phyloP scores from a whole-genome alignment of 139 green algal genomes.

The Chlamydomonas sp. region DNA sequence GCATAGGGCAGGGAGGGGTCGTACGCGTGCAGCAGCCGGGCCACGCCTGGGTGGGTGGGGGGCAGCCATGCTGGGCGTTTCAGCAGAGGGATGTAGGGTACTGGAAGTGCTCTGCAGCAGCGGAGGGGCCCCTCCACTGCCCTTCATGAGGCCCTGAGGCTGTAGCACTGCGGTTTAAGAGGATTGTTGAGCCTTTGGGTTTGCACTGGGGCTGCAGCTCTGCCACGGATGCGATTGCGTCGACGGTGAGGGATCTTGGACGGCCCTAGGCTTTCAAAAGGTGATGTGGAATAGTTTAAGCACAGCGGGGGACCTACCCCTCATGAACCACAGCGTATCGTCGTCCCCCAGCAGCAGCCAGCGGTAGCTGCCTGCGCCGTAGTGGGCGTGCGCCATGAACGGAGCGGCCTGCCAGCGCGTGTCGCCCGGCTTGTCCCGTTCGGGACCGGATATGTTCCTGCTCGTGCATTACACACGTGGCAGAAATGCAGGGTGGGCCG shows the following conservation, averaged over 20 bases:
- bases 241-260: neutral
- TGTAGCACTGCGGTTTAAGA: too few relatives aligned
- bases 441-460: slow-evolving; percentile 18
- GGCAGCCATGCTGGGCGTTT: too few relatives aligned
- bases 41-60: neutral
- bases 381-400: slow-evolving; percentile 34
- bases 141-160: too few relatives aligned
- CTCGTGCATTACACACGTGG: too few relatives aligned
- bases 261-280: too few relatives aligned
- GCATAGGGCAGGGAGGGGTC: slow-evolving; percentile 26
- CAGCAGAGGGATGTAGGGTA: too few relatives aligned
- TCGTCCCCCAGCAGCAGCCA: slow-evolving; percentile 39
- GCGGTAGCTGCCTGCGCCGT: slow-evolving; percentile 13
- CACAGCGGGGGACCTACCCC: neutral
- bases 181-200: too few relatives aligned
- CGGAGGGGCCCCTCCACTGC: too few relatives aligned
- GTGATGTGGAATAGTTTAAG: too few relatives aligned
- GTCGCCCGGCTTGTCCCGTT: slow-evolving; percentile 24
- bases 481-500: neutral
- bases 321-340: slow-evolving; percentile 37
- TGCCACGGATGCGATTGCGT: neutral
- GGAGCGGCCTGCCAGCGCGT: slow-evolving; percentile 30
- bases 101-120: too few relatives aligned
- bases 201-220: too few relatives aligned
- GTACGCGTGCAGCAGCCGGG: slow-evolving; percentile 14